Conservation (phyloP, 169 alveolate genomes). For the Plasmodium berghei region DNA sequence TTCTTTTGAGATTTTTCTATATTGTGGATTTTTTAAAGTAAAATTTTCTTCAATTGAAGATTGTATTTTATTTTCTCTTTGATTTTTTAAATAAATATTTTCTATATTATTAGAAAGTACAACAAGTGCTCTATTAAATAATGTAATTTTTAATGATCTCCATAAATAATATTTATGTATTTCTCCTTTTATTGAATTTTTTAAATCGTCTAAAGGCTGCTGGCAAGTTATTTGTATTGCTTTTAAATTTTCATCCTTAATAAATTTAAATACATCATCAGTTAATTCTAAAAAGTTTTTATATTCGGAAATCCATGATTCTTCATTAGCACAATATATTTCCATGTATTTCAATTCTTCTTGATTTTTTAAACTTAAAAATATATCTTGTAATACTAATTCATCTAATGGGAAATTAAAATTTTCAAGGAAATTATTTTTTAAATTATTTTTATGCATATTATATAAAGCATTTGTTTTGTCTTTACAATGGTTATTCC, state of each 20-base stretch:
- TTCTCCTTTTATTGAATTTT: slow-evolving; percentile 64
- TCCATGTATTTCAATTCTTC: slow-evolving; percentile 76
- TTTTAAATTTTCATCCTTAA: slow-evolving; percentile 74
- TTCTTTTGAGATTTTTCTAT: slow-evolving; percentile 64
- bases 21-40: slow-evolving; percentile 32
- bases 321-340: slow-evolving; percentile 76
- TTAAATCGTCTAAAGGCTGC: slow-evolving; percentile 75
- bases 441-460: slow-evolving; percentile 73
- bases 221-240: slow-evolving; percentile 77
- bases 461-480: slow-evolving; percentile 67
- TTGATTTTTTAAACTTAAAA: slow-evolving; percentile 60
- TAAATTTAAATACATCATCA: slow-evolving; percentile 59
- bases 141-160: slow-evolving; percentile 68
- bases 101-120: slow-evolving; percentile 75
- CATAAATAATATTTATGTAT: slow-evolving; percentile 64
- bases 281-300: slow-evolving; percentile 65
- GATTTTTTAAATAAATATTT: slow-evolving; percentile 74
- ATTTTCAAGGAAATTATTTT: slow-evolving; percentile 68
- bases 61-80: slow-evolving; percentile 71
- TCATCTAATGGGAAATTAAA: slow-evolving; percentile 76
- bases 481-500: slow-evolving; percentile 76
- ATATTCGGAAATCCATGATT: slow-evolving; percentile 70
- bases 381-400: slow-evolving; percentile 71
- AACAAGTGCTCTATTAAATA: slow-evolving; percentile 58
- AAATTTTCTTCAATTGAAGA: slow-evolving; percentile 43